A percentile compares a stretch with the other conserved stretches of the same genome.
phyloP scores from a whole-genome alignment of 495 filamentous ascomycete genomes.

The Penicillium paxilli region DNA sequence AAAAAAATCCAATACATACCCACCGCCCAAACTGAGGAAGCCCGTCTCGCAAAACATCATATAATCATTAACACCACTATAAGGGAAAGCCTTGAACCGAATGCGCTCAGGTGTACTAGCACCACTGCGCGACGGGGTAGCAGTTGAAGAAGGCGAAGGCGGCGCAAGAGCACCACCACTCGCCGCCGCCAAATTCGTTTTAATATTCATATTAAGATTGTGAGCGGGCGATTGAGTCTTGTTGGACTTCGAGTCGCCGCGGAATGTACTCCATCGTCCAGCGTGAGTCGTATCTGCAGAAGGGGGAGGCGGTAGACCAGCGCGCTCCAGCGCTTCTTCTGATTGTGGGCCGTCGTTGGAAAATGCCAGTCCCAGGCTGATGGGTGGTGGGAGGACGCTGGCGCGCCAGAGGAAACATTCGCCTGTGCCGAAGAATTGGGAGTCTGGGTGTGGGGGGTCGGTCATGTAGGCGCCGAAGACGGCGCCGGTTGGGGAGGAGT shows the following conservation, averaged over 20 bases:
- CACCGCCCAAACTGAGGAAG: slow-evolving; percentile 85
- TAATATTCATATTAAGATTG: slow-evolving; percentile 30
- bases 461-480: slow-evolving; percentile 95
- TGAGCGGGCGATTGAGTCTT: slow-evolving; percentile 22
- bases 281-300: slow-evolving; percentile 70
- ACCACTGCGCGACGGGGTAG: slow-evolving; percentile 29
- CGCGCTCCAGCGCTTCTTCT: slow-evolving; percentile 39
- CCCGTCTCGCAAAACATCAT: slow-evolving; percentile 87
- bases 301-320: slow-evolving; percentile 67
- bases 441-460: slow-evolving; percentile 73
- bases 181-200: slow-evolving; percentile 27
- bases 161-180: slow-evolving; percentile 30
- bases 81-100: slow-evolving; percentile 95
- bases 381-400: slow-evolving; percentile 51
- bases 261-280: slow-evolving; percentile 69
- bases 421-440: slow-evolving; percentile 91
- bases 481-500: slow-evolving; percentile 56
- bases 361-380: slow-evolving; percentile 50
- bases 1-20: slow-evolving; percentile 42
- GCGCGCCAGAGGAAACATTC: slow-evolving; percentile 98
- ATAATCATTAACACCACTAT: slow-evolving; percentile 94
- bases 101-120: slow-evolving; percentile 62
- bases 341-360: slow-evolving; percentile 25
- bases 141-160: slow-evolving; percentile 27
- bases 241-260: slow-evolving; percentile 29